phyloP scores from a whole-genome alignment of 1,284 basidiomycete species.

The Tetrapyrgos nigripes region DNA sequence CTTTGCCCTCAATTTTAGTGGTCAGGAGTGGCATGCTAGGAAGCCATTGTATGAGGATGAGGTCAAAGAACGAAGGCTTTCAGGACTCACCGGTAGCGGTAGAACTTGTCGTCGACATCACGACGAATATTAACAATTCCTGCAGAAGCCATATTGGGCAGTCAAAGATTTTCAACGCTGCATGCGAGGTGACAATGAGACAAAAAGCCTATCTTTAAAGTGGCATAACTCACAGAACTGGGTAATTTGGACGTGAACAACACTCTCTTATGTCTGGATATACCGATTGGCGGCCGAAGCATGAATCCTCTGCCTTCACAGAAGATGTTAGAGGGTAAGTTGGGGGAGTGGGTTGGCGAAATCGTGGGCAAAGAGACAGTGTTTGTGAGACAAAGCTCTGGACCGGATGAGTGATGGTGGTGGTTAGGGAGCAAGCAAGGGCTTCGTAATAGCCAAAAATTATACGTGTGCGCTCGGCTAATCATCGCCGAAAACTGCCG shows the following conservation, averaged over 20 bases:
- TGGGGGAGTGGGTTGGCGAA: slow-evolving; percentile 49
- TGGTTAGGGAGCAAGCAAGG: slow-evolving; percentile 16
- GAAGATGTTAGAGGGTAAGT: slow-evolving; percentile 55
- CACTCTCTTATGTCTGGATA: slow-evolving; percentile 64
- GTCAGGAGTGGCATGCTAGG: slow-evolving; percentile 91
- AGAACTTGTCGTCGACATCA: slow-evolving; percentile 96
- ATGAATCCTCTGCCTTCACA: slow-evolving; percentile 86
- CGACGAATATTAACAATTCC: slow-evolving; percentile 96
- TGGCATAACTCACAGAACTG: slow-evolving; percentile 57
- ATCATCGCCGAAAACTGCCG: neutral
- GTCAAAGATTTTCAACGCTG: slow-evolving; percentile 59
- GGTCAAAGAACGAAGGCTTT: neutral
- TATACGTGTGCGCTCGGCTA: neutral
- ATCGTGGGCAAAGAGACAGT: slow-evolving; percentile 46
- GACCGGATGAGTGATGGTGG: slow-evolving; percentile 11
- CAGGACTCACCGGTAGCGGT: slow-evolving; percentile 77
- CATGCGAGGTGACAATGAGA: slow-evolving; percentile 6
- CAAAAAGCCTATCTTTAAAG: neutral
- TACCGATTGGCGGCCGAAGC: slow-evolving; percentile 84
- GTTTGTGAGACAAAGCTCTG: neutral
- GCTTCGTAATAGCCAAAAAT: neutral
- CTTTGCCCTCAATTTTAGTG: slow-evolving; percentile 98
- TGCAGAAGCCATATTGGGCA: slow-evolving; percentile 85
- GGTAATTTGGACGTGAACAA: slow-evolving; percentile 60
- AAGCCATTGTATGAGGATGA: slow-evolving; percentile 19